Conservation (phyloP, 2,329 filamentous ascomycete species). For the Ophiognomonia clavigignenti-juglandacearum region DNA sequence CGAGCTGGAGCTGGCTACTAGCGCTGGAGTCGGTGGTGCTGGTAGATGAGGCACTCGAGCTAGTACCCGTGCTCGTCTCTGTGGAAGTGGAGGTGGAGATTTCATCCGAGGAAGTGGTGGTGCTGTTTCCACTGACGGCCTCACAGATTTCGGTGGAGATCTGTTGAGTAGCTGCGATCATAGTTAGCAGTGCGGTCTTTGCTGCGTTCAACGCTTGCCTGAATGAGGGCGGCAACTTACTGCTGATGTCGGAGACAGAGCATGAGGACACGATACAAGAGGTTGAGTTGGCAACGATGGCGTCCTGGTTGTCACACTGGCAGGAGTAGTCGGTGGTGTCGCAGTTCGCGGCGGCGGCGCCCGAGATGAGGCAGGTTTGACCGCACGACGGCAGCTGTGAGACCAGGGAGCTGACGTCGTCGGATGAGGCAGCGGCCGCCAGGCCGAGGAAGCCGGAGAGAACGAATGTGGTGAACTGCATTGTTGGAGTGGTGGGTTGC, state of each 20-base stretch:
- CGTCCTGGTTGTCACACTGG: constrained; percentile 10
- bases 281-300: constrained; percentile 4
- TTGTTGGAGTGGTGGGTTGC: constrained; percentile 6
- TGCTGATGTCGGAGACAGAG: constrained; percentile 12
- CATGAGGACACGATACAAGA: constrained; percentile 7
- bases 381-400: constrained; percentile 14
- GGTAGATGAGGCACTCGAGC: constrained; percentile 9
- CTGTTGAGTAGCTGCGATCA: constrained; percentile 5
- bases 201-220: too few species aligned
- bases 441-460: constrained; percentile 12
- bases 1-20: constrained; percentile 8
- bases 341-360: constrained; percentile 11
- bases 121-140: constrained; percentile 1
- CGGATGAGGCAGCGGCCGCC: constrained; percentile 6
- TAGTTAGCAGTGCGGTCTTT: neutral
- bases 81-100: neutral
- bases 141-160: constrained; percentile 11
- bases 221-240: too few species aligned
- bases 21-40: constrained; percentile 5
- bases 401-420: constrained; percentile 5
- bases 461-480: constrained; percentile 15
- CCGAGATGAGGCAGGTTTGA: constrained; percentile 7
- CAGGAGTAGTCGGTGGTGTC: constrained; percentile 11
- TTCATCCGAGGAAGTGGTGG: too few species aligned
- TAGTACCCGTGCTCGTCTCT: neutral